Conservation (phyloP, 1,284 basidiomycete genomes). For the Sanghuangporus sanghuang region DNA sequence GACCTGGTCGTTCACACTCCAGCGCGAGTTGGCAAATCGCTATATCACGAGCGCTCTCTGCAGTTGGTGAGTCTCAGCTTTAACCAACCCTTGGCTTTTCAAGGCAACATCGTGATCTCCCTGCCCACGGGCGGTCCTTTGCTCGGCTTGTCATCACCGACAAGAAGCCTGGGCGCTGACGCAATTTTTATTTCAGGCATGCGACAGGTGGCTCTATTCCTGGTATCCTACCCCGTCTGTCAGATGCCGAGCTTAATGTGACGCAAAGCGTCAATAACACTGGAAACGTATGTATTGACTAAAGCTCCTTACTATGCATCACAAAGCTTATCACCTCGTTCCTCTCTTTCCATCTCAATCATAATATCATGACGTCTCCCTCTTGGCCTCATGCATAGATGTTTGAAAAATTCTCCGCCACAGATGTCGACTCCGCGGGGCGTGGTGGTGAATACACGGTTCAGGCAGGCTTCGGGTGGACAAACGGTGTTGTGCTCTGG, state of each 20-base stretch:
- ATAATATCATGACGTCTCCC: neutral
- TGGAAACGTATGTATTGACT: conserved; percentile 54
- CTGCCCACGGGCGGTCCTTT: neutral
- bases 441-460: conserved; percentile 84
- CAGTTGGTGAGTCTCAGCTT: conserved; percentile 64
- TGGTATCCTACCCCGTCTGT: conserved; percentile 60
- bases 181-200: conserved; percentile 36
- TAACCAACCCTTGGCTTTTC: neutral
- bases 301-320: conserved; percentile 15
- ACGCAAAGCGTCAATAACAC: conserved; percentile 65
- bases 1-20: conserved; percentile 62
- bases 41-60: conserved; percentile 82
- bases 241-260: conserved; percentile 68
- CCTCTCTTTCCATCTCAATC: neutral
- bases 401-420: conserved; percentile 83
- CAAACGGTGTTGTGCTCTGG: conserved; percentile 81
- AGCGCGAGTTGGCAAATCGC: conserved; percentile 73
- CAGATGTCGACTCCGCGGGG: conserved; percentile 81
- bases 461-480: conserved; percentile 87
- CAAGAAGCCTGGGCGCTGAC: neutral
- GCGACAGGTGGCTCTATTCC: conserved; percentile 81
- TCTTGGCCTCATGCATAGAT: conserved; percentile 44
- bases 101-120: neutral
- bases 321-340: neutral
- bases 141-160: neutral